These are phyloP conservation scores for Botrytis galanthina DNA, from an alignment of 2,329 filamentous ascomycete species.

Conservation along the genomic window DNA sequence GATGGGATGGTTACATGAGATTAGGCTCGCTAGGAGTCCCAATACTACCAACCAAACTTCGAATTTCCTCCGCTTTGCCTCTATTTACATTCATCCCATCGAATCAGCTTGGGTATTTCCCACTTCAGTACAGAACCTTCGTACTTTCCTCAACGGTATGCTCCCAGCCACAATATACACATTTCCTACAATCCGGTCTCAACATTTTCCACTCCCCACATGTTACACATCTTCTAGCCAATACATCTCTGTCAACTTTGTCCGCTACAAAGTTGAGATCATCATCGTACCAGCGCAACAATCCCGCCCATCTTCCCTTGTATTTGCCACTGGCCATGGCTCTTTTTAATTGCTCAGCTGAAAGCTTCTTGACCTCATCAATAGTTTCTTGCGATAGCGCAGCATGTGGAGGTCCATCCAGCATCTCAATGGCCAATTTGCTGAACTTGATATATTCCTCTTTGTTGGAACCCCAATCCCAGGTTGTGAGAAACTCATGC, in stretches of 20 bases:
- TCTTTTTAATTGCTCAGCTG: background rate
- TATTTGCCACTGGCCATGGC: conserved; percentile 19
- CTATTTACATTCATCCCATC: background rate
- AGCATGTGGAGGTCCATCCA: conserved; percentile 18
- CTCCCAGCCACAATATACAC: conserved; percentile 22
- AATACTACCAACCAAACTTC: background rate
- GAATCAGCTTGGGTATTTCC: background rate
- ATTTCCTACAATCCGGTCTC: conserved; percentile 21
- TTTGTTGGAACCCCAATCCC: conserved; percentile 28
- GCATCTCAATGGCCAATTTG: conserved; percentile 20
- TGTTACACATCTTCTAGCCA: conserved; percentile 19
- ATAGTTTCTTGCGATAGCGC: background rate
- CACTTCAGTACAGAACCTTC: conserved; percentile 11
- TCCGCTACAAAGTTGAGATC: conserved; percentile 19
- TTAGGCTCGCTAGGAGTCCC: background rate
- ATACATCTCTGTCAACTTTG: conserved; percentile 22
- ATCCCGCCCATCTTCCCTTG: conserved; percentile 22
- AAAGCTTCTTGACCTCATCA: background rate
- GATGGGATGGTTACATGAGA: background rate
- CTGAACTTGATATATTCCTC: conserved; percentile 25
- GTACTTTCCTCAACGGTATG: conserved; percentile 20
- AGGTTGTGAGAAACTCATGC: conserved; percentile 26
- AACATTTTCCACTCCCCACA: conserved; percentile 25
- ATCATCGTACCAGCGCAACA: conserved; percentile 24
- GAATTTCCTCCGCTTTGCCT: background rate